A percentile compares a stretch with the other conserved stretches of the same genome.
phyloP scores from a whole-genome alignment of 2,329 filamentous ascomycete species.

The Hortaea sp. region DNA sequence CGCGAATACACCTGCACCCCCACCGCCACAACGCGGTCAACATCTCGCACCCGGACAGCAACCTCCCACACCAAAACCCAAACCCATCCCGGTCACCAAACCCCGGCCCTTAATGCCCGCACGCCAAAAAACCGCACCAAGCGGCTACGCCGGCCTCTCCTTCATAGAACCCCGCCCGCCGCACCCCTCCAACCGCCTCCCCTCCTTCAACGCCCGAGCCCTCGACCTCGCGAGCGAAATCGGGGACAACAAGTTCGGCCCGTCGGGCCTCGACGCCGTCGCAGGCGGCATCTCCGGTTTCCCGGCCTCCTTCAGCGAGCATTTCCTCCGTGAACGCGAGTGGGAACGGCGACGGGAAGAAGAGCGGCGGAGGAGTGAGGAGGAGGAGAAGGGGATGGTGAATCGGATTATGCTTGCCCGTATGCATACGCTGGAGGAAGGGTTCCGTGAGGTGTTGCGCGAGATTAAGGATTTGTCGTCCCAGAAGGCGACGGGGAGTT shows the following conservation, averaged over 20 bases:
- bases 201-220: conserved; percentile 53
- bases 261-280: conserved; percentile 48
- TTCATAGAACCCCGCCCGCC: conserved; percentile 20
- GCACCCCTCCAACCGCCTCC: conserved; percentile 31
- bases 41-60: conserved; percentile 17
- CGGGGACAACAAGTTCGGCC: conserved; percentile 50
- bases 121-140: conserved; percentile 22
- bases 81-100: conserved; percentile 20
- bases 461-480: conserved; percentile 23
- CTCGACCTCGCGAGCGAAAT: conserved; percentile 66
- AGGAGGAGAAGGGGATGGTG: conserved; percentile 60
- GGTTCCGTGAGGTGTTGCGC: conserved; percentile 59
- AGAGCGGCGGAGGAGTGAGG: conserved; percentile 27
- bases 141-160: conserved; percentile 8
- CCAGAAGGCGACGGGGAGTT: too few species aligned
- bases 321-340: conserved; percentile 46
- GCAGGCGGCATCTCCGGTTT: conserved; percentile 24
- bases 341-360: conserved; percentile 37
- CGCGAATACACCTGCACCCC: conserved; percentile 17
- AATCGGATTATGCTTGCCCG: conserved; percentile 71
- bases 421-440: conserved; percentile 89
- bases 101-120: conserved; percentile 49
- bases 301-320: conserved; percentile 27
- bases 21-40: conserved; percentile 22
- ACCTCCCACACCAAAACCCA: conserved; percentile 35